Base-by-base conservation (phyloP, 306 rosid species). In the Canavalia gladiata region DNA sequence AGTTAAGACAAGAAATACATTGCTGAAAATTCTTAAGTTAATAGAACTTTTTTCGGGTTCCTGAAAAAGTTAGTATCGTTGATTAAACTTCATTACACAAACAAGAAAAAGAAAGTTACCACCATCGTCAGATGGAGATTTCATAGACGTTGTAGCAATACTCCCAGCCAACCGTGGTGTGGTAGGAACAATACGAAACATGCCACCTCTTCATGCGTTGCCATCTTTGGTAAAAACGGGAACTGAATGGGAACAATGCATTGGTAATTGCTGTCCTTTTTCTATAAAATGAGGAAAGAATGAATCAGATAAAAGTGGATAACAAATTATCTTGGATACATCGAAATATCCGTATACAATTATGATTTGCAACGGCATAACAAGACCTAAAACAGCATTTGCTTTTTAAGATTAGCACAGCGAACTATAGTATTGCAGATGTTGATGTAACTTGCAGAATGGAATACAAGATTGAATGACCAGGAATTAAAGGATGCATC, bases 211-310 rank as follows among this genome's bases (percentile, higher is more conserved):
- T 5, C 34, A 11, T 34, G 51, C 4, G 64, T 25, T 79, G 8
- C 72, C 64, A 46, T 45, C 41, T 59, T 79, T 52, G 34, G 42
- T 25, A 57, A 79, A 33, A 10, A 25, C 45, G 0, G 71, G 51
- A n/a, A 65, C 71, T 65, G 71, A 65, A 41, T 30, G 50, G 0
- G 71, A 65, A 41, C 51, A 33, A 35, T 69, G 83, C 43, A 79
- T 79, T 0, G 54, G 30, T 58, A 72, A 33, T 58, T 58, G 71
- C 43, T 18, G 63, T 60, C 67, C 68, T 82, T 88, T 77, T 83
- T 90, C 97, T 90, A 54, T 35, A 62, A 49, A 76, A 76, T n/a
- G 63, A 77, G 63, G 39, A 63, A 49, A 28, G 4, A 8, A n/a
- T n/a, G 60, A 76, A 62, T 35, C 42, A 59, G 8, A 10, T 33